Base-by-base conservation (phyloP, 768 basidiomycete species). In the Cystofilobasidium capitatum region DNA sequence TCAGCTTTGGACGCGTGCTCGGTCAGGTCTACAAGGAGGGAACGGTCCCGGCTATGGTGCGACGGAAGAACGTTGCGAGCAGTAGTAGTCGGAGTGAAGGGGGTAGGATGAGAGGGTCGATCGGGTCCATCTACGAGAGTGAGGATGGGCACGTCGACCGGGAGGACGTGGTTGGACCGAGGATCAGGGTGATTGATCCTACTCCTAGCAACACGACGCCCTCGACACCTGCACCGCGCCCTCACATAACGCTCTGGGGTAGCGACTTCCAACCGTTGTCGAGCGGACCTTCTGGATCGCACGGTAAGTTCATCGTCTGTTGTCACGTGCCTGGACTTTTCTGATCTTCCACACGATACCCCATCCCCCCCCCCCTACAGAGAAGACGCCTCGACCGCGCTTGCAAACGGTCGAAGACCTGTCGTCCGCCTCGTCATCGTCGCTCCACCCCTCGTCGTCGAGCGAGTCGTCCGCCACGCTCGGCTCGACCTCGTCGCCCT, bases 21-120 rank as follows among this genome's bases (percentile, higher is more conserved):
- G 68, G 68, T 6, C 54, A 69, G 24, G 68, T 69, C 14, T 69
- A 64, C 39, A 58, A 55, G 36, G 68, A 69, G 39, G 68, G 68
- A 14, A 69, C 63, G 57, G 58, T 55, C 2, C 29, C 9, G 10
- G 3, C 29, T 3, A 55, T 55, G 24, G 62, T 33, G 0, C 29
- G 62, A 35, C 58, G 57, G 62, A 47, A 49, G 44, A 47, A 39
- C 40, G 40, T 44, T 58, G 20, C 36, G 35, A 33, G 26, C 40
- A 63, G 55, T 8, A n/a, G 29, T 17, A 16, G 39, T 20, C 31
- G 9, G 24, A 6, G 47, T 8, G n/a, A 64, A 57, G 37, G 33
- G n/a, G 29, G 12, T 17, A 4, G 33, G 7, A 10, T 59, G 58
- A 31, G 17, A 33, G 20, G 17, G 20, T 8, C 33, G 33, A 58